Evolutionary conservation across 441 rosid genomes (phyloP).

Genomic region (Croton laevigatus): DNA sequence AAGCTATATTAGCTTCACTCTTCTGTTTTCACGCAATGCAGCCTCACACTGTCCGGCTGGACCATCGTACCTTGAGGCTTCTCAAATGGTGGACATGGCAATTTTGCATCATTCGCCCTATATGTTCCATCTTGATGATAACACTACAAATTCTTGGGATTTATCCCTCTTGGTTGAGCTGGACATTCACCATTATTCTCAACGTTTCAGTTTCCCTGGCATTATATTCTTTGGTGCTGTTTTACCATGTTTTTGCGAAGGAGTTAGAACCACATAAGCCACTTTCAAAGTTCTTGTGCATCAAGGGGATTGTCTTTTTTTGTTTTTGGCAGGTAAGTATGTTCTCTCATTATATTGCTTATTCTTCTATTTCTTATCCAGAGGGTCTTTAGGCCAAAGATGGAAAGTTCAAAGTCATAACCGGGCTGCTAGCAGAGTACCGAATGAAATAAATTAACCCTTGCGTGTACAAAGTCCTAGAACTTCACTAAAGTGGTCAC

Average conservation of each 20-base stretch:
- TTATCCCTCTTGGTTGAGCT: conserved; percentile 91
- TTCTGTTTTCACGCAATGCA: conserved; percentile 30
- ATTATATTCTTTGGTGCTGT: conserved; percentile 72
- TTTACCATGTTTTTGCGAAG: conserved; percentile 96
- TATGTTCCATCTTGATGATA: conserved; percentile 87
- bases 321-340: conserved; percentile 95
- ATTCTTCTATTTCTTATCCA: background rate
- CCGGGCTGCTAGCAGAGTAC: background rate
- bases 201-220: conserved; percentile 89
- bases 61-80: conserved; percentile 65
- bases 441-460: background rate
- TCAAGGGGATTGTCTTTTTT: conserved; percentile 96
- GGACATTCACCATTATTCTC: conserved; percentile 84
- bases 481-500: background rate
- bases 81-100: conserved; percentile 98
- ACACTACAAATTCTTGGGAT: conserved; percentile 56
- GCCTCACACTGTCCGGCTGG: conserved; percentile 72
- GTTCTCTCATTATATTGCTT: background rate
- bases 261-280: conserved; percentile 93
- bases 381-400: conserved; percentile 1
- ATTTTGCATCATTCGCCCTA: conserved; percentile 77
- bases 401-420: background rate
- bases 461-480: background rate
- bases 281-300: conserved; percentile 94
- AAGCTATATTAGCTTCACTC: too few relatives aligned